phyloP scores from a whole-genome alignment of 495 filamentous ascomycete genomes.

The Penicillium lividum region DNA sequence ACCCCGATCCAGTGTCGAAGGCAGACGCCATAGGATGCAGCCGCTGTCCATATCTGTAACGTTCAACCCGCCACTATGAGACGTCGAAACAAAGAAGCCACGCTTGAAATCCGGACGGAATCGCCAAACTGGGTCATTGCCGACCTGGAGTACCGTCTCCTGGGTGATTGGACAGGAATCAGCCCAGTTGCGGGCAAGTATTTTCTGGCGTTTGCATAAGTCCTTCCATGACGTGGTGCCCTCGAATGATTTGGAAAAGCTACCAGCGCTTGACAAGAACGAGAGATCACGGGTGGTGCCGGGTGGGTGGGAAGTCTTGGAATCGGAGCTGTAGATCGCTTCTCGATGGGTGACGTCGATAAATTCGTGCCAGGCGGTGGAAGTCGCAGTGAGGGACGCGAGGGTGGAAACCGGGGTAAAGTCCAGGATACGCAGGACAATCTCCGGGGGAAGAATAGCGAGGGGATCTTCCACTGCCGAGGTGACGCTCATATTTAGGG shows the following conservation, averaged over 20 bases:
- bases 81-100: slow-evolving; percentile 40
- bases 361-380: slow-evolving; percentile 41
- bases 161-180: slow-evolving; percentile 25
- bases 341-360: slow-evolving; percentile 46
- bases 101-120: slow-evolving; percentile 44
- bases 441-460: slow-evolving; percentile 36
- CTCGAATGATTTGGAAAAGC: slow-evolving; percentile 29
- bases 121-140: slow-evolving; percentile 42
- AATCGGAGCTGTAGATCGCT: slow-evolving; percentile 38
- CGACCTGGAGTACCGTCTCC: slow-evolving; percentile 40
- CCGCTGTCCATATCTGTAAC: slow-evolving; percentile 44
- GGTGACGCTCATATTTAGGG: slow-evolving; percentile 18
- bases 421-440: slow-evolving; percentile 39
- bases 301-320: slow-evolving; percentile 25
- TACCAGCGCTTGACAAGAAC: slow-evolving; percentile 20
- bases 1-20: slow-evolving; percentile 32
- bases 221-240: slow-evolving; percentile 38
- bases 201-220: slow-evolving; percentile 38
- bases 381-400: slow-evolving; percentile 35
- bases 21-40: slow-evolving; percentile 36
- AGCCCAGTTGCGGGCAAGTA: slow-evolving; percentile 40
- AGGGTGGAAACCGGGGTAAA: slow-evolving; percentile 35
- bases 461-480: slow-evolving; percentile 30
- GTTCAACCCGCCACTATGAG: slow-evolving; percentile 40
- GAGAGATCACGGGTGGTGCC: slow-evolving; percentile 26